Evolutionary conservation across 768 basidiomycete species (phyloP).

Genomic region (Kwoniella botswanensis): DNA sequence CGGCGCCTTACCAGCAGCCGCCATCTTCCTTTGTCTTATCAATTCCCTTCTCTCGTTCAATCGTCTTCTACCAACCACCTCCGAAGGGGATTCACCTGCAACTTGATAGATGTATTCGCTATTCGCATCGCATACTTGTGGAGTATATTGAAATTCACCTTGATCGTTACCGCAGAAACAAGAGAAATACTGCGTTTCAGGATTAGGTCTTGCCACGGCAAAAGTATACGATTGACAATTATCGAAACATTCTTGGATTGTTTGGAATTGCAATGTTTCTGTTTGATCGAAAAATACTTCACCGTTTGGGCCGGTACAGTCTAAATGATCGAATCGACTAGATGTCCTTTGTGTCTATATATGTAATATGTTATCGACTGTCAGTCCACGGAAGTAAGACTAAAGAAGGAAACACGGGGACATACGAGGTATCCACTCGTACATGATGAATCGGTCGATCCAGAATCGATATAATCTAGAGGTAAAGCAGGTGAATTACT

Average conservation of each 20-base stretch:
- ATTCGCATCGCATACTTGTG: not conserved
- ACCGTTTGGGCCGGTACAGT: not conserved
- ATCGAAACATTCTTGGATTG: not conserved
- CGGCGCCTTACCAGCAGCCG: not conserved
- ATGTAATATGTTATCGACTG: not conserved
- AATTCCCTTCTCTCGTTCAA: not conserved
- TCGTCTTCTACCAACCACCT: not conserved
- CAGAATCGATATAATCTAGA: not conserved
- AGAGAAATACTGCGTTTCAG: not conserved
- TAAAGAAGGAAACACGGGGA: not conserved
- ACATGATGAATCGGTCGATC: not conserved
- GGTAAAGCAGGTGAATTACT: not conserved
- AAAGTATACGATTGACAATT: conserved; percentile 1
- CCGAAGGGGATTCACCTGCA: not conserved
- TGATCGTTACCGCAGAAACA: conserved; percentile 1
- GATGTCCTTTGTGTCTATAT: not conserved
- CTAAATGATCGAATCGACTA: not conserved
- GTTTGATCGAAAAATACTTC: not conserved
- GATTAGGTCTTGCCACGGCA: not conserved
- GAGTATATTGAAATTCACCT: not conserved
- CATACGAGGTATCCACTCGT: not conserved
- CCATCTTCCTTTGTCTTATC: no score
- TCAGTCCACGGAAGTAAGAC: not conserved
- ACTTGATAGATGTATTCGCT: not conserved
- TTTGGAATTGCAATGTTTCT: not conserved